These are phyloP conservation scores for Hebeloma cylindrosporum DNA, from an alignment of 768 basidiomycete genomes.

Conservation along the genomic window DNA sequence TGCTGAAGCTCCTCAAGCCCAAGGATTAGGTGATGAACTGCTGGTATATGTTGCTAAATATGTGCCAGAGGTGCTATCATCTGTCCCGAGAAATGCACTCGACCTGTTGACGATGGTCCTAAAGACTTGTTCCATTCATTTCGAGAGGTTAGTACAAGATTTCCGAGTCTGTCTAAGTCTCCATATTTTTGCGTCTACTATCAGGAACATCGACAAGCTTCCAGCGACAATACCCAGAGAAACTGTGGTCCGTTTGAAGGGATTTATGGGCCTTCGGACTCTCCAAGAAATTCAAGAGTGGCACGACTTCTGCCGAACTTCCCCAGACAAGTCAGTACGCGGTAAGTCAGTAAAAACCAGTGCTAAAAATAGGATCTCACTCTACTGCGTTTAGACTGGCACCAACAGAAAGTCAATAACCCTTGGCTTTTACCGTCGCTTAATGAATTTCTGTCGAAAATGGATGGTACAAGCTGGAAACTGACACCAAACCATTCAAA, in stretches of 20 bases:
- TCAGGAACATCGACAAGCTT: slow-evolving; percentile 20
- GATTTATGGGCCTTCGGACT: slow-evolving; percentile 9
- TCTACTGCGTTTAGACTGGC: slow-evolving; percentile 16
- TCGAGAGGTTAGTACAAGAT: slow-evolving; percentile 1
- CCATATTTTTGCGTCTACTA: slow-evolving; percentile 1
- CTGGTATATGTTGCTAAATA: not conserved
- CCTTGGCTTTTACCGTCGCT: slow-evolving; percentile 16
- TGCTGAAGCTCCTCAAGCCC: slow-evolving; percentile 4
- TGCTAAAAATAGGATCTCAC: not conserved
- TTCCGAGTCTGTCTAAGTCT: not conserved
- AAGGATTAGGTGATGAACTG: not conserved
- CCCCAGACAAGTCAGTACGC: not conserved
- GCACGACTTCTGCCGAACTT: slow-evolving; percentile 10
- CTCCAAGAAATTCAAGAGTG: slow-evolving; percentile 16
- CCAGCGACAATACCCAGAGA: not conserved
- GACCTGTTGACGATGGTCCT: not conserved
- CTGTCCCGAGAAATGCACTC: not conserved
- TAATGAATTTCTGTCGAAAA: slow-evolving; percentile 17
- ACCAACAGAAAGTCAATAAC: slow-evolving; percentile 17
- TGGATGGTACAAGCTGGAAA: slow-evolving; percentile 11
- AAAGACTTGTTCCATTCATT: slow-evolving; percentile 4
- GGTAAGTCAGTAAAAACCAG: not conserved
- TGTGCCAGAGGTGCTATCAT: not conserved
- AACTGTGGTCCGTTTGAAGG: slow-evolving; percentile 11
- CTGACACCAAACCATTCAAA: slow-evolving; percentile 21